These are phyloP conservation scores for Acer saccharum DNA, from an alignment of 345 rosid genomes.

Conservation along the genomic window DNA sequence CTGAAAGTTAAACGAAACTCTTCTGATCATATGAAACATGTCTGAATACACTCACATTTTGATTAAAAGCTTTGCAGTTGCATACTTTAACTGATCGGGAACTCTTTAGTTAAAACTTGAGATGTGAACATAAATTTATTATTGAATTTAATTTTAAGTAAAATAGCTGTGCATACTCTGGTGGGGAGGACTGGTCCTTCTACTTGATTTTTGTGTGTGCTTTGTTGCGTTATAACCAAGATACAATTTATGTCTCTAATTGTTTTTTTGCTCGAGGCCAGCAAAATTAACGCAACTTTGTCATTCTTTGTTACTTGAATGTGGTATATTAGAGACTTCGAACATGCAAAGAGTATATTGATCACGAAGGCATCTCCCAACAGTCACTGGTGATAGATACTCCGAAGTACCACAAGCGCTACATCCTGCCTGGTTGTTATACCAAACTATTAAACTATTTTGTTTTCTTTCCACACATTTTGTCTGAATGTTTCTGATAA, in stretches of 20 bases:
- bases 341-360: constrained; percentile 84
- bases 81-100: background rate
- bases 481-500: constrained; percentile 4
- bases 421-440: constrained; percentile 75
- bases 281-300: constrained; percentile 3
- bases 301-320: constrained; percentile 2
- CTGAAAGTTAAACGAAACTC: background rate
- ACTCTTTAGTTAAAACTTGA: background rate
- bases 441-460: background rate
- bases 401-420: constrained; percentile 86
- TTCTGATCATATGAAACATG: background rate
- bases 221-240: background rate
- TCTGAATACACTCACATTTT: background rate
- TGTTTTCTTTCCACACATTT: background rate
- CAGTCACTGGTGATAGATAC: constrained; percentile 78
- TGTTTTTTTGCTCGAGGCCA: background rate
- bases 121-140: background rate
- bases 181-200: too few species aligned
- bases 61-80: background rate
- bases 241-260: background rate
- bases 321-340: constrained; percentile 63
- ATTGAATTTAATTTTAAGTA: too few species aligned
- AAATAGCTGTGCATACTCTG: too few species aligned
- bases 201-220: background rate
- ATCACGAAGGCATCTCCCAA: constrained; percentile 82